Evolutionary conservation across 208 protist species (phyloP), one percentile per base, ranked within the genome.

Genomic region (Trypanosomatidae sp.): DNA sequence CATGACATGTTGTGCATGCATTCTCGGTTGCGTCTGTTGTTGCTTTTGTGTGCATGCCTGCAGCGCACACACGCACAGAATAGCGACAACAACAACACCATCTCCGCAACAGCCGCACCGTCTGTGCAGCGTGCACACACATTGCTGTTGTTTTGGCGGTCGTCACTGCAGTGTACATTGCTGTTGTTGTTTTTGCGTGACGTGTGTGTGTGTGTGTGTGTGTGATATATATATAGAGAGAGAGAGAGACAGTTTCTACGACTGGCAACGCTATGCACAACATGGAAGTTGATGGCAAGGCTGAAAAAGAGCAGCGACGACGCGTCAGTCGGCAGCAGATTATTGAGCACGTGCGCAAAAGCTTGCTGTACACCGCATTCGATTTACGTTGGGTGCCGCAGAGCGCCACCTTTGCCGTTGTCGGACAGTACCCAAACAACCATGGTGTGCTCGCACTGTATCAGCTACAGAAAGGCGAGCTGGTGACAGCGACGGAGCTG

Each of bases 351-450:
- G 69, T 88, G 1, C 66, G 76, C 15, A 94, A 96, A 55, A 81
- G 62, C 27, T 51, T 97, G 8, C 76, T 84, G 21, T 94, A 85
- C 51, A 97, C 90, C 6, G 54, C 79, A 10, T 95, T 92, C 44
- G 93, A 96, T 48, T 65, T 77, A 6, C 68, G 71, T 42, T 97
- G 93, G 90, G 64, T 96, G 6, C 93, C 93, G 18, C 56, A 81
- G 33, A 81, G 57, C 45, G 77, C 82, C 5, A 62, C 64, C 30
- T 72, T 95, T 47, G 65, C 71, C 0, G 72, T 83, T 2, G 57
- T 93, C 3, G 93, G 93, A 0, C 70, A 85, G 50, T 79, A 93
- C 49, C 67, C 88, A 11, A 96, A 90, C 53, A 91, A 91, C 49
- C 54, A 88, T 39, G 86, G 86, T 27, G 66, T 72, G 1, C 50